Evolutionary conservation across 2,329 filamentous ascomycete species (phyloP), one percentile per base, ranked within the genome.

Genomic region (Samsoniella hepiali): DNA sequence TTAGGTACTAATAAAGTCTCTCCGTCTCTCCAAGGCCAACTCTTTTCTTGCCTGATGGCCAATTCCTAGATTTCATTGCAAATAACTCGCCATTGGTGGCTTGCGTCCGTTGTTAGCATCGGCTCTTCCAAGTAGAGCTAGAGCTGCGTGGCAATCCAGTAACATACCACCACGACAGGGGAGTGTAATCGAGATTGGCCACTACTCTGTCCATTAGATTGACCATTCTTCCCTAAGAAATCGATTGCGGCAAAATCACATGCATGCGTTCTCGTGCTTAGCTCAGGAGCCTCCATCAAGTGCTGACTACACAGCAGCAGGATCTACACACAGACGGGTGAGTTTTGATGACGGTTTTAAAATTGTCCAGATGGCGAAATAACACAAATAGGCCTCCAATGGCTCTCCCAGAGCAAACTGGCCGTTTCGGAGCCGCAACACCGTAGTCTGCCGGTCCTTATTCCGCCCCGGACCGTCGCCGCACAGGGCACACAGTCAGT

Each of bases 401-500:
- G 34, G 34, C 34, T 31, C 13, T 31, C 27, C 13, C 53, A 31
- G 34, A 5, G 27, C 36, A 56, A 8, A 3, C n/a, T 40, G 36
- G 36, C 38, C 27, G 38, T 32, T 31, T 44, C 53, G 53, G 53
- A 56, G 53, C 53, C 38, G 29, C 17, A 36, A 44, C 38, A n/a
- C 38, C 38, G 38, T 3, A 22, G 22, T 32, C 13, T 10, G 15
- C 38, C 38, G 38, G 54, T 36, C 54, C 54, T 5, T 38, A 44
- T 22, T 22, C 22, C 22, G 22, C 51, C 7, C 56, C 32, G 42
- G 44, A 32, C 15, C n/a, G 31, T 49, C 42, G n/a, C 44, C 31
- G 32, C 32, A 58, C 56, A 38, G 56, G n/a, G 32, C 31, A n/a
- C 32, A 58, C 56, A 38, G 56, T 49, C 56, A 58, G 11, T 58